These are phyloP conservation scores for Teratosphaeria destructans DNA, from an alignment of 2,329 filamentous ascomycete species.

Conservation along the genomic window DNA sequence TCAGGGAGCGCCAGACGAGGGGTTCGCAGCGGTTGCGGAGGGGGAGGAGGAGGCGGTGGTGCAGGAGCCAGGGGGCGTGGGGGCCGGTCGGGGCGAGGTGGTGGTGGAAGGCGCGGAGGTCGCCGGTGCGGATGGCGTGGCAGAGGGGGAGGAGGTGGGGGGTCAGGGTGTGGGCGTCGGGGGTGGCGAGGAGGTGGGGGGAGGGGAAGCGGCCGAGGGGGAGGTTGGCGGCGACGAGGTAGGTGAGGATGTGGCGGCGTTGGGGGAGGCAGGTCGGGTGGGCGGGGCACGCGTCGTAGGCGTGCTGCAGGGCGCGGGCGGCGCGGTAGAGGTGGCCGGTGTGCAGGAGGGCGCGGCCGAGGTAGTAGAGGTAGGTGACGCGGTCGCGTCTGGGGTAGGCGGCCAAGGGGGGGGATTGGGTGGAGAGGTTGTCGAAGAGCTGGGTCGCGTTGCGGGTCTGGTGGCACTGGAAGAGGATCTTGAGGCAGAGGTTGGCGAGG, in stretches of 20 bases:
- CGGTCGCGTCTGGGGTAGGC: slow-evolving; percentile 78
- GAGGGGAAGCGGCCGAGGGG: slow-evolving; percentile 78
- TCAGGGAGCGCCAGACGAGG: slow-evolving; percentile 73
- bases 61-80: slow-evolving; percentile 63
- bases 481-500: slow-evolving; percentile 82
- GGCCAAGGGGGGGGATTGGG: slow-evolving; percentile 68
- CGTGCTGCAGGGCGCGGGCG: slow-evolving; percentile 61
- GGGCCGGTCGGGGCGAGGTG: slow-evolving; percentile 47
- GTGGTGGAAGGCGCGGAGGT: slow-evolving; percentile 63
- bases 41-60: slow-evolving; percentile 63
- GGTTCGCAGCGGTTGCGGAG: slow-evolving; percentile 69
- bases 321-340: slow-evolving; percentile 75
- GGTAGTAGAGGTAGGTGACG: slow-evolving; percentile 88
- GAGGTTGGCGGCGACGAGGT: slow-evolving; percentile 72
- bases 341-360: slow-evolving; percentile 80
- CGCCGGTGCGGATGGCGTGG: slow-evolving; percentile 58
- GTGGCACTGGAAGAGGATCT: slow-evolving; percentile 77
- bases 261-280: slow-evolving; percentile 48
- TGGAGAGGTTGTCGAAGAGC: slow-evolving; percentile 79
- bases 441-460: slow-evolving; percentile 77
- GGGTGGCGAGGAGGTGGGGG: slow-evolving; percentile 51
- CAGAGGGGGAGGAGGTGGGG: slow-evolving; percentile 65
- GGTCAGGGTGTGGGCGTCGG: slow-evolving; percentile 56
- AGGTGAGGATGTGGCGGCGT: slow-evolving; percentile 68
- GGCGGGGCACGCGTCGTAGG: slow-evolving; percentile 63